These are phyloP conservation scores for Spirogloea muscicola DNA, from an alignment of 139 green algal species.

Conservation along the genomic window DNA sequence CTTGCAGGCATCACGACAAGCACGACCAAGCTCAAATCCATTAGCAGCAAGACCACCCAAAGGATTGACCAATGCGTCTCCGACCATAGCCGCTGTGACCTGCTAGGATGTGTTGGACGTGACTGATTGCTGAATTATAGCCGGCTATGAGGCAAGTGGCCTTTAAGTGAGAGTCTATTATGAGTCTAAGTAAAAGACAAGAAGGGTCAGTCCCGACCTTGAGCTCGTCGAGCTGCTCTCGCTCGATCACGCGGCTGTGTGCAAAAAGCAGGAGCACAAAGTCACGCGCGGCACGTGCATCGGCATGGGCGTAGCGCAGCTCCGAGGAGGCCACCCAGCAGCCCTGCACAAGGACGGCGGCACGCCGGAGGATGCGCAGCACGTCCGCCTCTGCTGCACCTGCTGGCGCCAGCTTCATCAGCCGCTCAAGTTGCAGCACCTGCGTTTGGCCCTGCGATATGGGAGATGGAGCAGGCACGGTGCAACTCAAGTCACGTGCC, in stretches of 20 bases:
- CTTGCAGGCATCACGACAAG: too few relatives aligned
- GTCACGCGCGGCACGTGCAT: constrained; percentile 12
- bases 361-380: constrained; percentile 21
- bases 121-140: too few relatives aligned
- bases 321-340: constrained; percentile 28
- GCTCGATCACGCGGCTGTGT: constrained; percentile 1
- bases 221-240: constrained; percentile 1
- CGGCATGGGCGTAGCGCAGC: constrained; percentile 37
- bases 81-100: too few relatives aligned
- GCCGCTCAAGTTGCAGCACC: constrained; percentile 30
- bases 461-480: too few relatives aligned
- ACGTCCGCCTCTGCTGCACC: constrained; percentile 18
- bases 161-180: too few relatives aligned
- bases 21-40: too few relatives aligned
- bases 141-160: too few relatives aligned
- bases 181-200: too few relatives aligned
- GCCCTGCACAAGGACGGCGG: constrained; percentile 38
- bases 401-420: constrained; percentile 29
- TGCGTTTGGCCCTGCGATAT: constrained; percentile 21
- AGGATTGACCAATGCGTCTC: too few relatives aligned
- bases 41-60: too few relatives aligned
- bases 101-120: too few relatives aligned
- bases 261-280: constrained; percentile 42
- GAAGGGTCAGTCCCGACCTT: constrained; percentile 14
- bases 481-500: too few relatives aligned